Percentiles rank a stretch among this genome's conserved stretches.
These are phyloP conservation scores for Paradendryphiella salina DNA, from an alignment of 2,329 filamentous ascomycete genomes.

Conservation along the genomic window DNA sequence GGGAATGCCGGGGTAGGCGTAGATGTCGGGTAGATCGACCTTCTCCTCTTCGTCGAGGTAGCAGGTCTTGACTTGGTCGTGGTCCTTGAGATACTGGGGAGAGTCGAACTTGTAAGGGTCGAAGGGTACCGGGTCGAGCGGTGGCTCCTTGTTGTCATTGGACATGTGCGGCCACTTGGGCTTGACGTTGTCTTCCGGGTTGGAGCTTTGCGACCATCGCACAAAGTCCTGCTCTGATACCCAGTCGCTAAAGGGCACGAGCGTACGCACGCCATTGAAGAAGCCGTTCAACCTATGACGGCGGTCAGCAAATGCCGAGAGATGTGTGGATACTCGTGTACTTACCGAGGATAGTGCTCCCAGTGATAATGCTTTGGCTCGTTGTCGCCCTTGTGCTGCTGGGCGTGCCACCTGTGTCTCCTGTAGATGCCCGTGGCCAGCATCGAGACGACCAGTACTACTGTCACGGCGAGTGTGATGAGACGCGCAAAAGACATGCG, in stretches of 20 bases:
- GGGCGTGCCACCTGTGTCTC: slow-evolving; percentile 40
- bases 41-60: slow-evolving; percentile 65
- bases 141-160: slow-evolving; percentile 46
- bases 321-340: not conserved
- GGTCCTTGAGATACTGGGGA: slow-evolving; percentile 51
- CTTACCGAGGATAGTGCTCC: slow-evolving; percentile 52
- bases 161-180: slow-evolving; percentile 42
- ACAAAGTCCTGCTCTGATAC: slow-evolving; percentile 51
- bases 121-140: slow-evolving; percentile 48
- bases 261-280: slow-evolving; percentile 54
- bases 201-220: slow-evolving; percentile 47
- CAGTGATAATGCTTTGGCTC: slow-evolving; percentile 49
- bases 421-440: slow-evolving; percentile 50
- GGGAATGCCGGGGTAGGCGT: slow-evolving; percentile 62
- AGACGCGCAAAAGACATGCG: slow-evolving; percentile 50
- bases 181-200: slow-evolving; percentile 45
- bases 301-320: slow-evolving; percentile 20
- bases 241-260: slow-evolving; percentile 50
- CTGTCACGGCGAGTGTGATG: slow-evolving; percentile 47
- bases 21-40: slow-evolving; percentile 63
- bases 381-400: slow-evolving; percentile 40
- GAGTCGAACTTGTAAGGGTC: slow-evolving; percentile 53
- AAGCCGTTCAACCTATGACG: slow-evolving; percentile 49
- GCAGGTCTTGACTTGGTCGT: slow-evolving; percentile 62
- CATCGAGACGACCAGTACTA: slow-evolving; percentile 49